Percentiles rank a stretch among this genome's conserved stretches.
These are phyloP conservation scores for Epichloe sylvatica DNA, from an alignment of 2,329 filamentous ascomycete genomes.

Conservation along the genomic window DNA sequence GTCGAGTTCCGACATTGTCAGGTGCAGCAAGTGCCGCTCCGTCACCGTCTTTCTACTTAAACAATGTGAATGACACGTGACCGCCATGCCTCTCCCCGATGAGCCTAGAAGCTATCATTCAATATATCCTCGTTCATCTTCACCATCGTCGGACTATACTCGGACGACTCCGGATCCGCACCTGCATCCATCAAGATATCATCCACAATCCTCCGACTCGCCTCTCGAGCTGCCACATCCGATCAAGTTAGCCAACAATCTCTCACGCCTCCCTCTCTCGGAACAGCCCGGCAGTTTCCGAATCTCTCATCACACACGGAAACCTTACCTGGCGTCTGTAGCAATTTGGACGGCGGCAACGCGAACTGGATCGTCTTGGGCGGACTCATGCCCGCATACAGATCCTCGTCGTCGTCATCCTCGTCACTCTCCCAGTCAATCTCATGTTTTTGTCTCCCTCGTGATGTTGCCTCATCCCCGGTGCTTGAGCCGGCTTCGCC, in stretches of 20 bases:
- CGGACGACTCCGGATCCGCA: slow-evolving; percentile 38
- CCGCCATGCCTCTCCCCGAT: not conserved
- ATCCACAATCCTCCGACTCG: slow-evolving; percentile 67
- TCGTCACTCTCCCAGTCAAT: slow-evolving; percentile 65
- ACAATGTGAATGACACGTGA: too few relatives aligned
- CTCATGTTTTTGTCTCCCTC: slow-evolving; percentile 32
- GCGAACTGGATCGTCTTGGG: slow-evolving; percentile 89
- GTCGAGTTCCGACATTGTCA: not conserved
- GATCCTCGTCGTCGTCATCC: slow-evolving; percentile 47
- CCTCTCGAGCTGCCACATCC: slow-evolving; percentile 49
- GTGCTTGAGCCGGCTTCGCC: not conserved
- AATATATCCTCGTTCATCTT: slow-evolving; percentile 50
- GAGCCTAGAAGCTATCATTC: slow-evolving; percentile 44
- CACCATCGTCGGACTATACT: slow-evolving; percentile 52
- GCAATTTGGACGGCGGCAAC: slow-evolving; percentile 58
- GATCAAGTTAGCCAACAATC: not conserved
- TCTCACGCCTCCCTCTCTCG: not conserved
- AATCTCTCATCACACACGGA: not conserved
- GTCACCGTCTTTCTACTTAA: not conserved
- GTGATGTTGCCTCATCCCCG: slow-evolving; percentile 5
- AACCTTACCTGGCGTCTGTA: slow-evolving; percentile 61
- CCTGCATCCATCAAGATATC: slow-evolving; percentile 67
- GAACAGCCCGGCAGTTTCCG: not conserved
- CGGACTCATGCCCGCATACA: slow-evolving; percentile 65
- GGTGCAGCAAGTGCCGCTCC: not conserved